Base-by-base conservation (phyloP, 1,284 basidiomycete species). In the Tilletia setariae region DNA sequence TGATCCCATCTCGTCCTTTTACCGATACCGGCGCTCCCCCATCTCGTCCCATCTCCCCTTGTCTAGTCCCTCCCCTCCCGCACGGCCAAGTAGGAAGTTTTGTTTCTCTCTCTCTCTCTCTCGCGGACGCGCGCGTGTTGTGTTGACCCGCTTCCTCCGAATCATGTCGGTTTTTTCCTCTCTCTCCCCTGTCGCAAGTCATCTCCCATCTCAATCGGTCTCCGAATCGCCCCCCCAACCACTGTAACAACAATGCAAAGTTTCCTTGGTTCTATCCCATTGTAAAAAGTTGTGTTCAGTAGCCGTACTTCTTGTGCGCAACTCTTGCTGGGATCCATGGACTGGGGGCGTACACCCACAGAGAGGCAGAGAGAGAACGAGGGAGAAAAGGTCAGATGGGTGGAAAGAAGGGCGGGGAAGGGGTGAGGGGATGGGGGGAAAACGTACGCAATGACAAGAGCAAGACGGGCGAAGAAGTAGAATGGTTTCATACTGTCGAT, bases 401-500 rank as follows among this genome's bases (percentile, higher is more conserved):
- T 15, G 44, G 35, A 1, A 35, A n/a, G 4, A 49, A 7, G 21
- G 13, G 25, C 25, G 35, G 25, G 35, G 30, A 63, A 70, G 61
- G 64, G 67, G 49, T 73, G 25, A 46, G 75, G 71, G n/a, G n/a
- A n/a, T n/a, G n/a, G 44, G 72, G 68, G 35, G 70, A 59, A 65
- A 70, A 72, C 1, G 73, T 72, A 6, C 72, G 76, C 25, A 72
- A 59, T 1, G 8, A 59, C 53, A 7, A 59, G 7, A 30, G 53
- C 53, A 23, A 59, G 16, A 21, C 53, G 16, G 53, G 23, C 42
- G 16, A 68, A 67, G 61, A 79, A 77, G 63, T 76, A 67, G 21
- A 53, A 40, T 0, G 76, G 78, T 42, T 77, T 56, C 70, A 70
- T 47, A 73, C 65, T 28, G 64, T 66, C 23, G 76, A 77, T 63